Evolutionary conservation across 2,329 filamentous ascomycete genomes (phyloP).

Genomic region (Chrysoporthe puriensis): DNA sequence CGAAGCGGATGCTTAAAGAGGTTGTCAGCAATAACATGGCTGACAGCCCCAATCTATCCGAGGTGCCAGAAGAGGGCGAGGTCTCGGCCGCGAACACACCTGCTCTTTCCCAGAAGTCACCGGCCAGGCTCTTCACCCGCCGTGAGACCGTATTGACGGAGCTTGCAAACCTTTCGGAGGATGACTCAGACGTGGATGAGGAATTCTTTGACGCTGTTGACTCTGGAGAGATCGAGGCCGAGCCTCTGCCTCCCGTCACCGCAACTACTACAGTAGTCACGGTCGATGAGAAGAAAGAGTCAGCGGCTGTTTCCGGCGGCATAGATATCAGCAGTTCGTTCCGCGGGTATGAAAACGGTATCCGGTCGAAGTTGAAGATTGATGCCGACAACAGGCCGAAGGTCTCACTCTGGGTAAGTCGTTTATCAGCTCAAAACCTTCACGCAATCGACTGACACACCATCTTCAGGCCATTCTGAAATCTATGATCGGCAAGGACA

Average conservation of each 20-base stretch:
- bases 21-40: constrained; percentile 65
- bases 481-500: constrained; percentile 99
- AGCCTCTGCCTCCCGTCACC: constrained; percentile 59
- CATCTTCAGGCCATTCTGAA: constrained; percentile 80
- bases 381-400: constrained; percentile 92
- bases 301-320: constrained; percentile 47
- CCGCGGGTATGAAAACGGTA: constrained; percentile 87
- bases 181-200: constrained; percentile 79
- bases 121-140: constrained; percentile 49
- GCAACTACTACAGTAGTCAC: constrained; percentile 34
- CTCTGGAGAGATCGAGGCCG: constrained; percentile 85
- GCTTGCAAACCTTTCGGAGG: constrained; percentile 76
- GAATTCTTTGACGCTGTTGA: constrained; percentile 98
- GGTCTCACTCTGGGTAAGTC: constrained; percentile 89
- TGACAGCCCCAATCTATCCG: constrained; percentile 42
- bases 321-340: constrained; percentile 77
- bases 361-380: constrained; percentile 79
- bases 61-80: constrained; percentile 38
- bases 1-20: constrained; percentile 87
- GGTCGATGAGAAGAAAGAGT: constrained; percentile 49
- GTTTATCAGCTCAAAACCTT: not conserved
- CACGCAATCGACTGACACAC: constrained; percentile 32
- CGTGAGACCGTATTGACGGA: constrained; percentile 71
- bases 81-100: constrained; percentile 32
- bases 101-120: constrained; percentile 43